Conservation (phyloP, 305 asterid genomes). For the Solanum hybrid region DNA sequence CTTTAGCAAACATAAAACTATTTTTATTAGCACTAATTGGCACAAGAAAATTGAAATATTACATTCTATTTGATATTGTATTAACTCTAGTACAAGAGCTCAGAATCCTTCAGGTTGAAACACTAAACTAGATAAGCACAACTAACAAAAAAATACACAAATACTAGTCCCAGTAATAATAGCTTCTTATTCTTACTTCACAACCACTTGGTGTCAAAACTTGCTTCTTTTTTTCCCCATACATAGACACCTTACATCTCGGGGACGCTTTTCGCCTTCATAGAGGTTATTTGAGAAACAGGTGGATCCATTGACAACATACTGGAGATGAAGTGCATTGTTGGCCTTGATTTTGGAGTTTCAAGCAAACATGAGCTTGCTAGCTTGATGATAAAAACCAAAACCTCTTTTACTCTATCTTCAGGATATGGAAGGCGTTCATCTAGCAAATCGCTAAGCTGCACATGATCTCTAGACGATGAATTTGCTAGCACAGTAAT, state of each 20-base stretch:
- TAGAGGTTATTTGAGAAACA: background rate
- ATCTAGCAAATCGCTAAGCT: constrained; percentile 11
- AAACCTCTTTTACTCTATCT: constrained; percentile 3
- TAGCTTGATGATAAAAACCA: constrained; percentile 11
- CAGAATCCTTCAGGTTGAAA: too few relatives aligned
- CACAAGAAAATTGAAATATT: background rate
- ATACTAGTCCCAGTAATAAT: background rate
- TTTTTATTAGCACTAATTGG: background rate
- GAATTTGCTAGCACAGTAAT: background rate
- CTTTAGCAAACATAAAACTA: background rate
- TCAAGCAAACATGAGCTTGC: background rate
- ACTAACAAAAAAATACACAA: background rate
- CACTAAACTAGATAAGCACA: background rate
- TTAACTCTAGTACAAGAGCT: too few relatives aligned
- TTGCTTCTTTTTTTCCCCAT: background rate
- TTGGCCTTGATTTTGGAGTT: constrained; percentile 17
- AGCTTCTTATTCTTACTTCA: background rate
- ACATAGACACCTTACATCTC: background rate
- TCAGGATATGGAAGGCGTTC: constrained; percentile 8
- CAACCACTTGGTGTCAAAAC: background rate
- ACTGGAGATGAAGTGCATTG: constrained; percentile 5
- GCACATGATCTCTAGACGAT: background rate
- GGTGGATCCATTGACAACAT: background rate
- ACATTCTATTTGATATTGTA: background rate
- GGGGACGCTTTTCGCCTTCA: background rate